Base-by-base conservation (phyloP, 164 flowering plant species). In the Protea cynaroides region DNA sequence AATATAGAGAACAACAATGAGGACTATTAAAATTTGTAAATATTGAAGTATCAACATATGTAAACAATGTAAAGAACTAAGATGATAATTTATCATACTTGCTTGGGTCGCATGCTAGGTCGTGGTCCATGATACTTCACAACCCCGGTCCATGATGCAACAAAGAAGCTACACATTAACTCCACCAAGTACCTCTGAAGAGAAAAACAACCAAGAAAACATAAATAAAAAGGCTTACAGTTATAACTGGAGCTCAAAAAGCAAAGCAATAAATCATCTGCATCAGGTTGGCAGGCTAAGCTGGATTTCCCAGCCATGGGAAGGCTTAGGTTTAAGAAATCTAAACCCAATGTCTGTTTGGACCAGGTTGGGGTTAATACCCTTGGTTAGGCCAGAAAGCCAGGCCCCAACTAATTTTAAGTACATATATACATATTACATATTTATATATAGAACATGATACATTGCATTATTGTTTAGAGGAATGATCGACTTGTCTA, bases 71-170 rank as follows among this genome's bases (percentile, higher is more conserved):
- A 49, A 12, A 23, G 24, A 21, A 61, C 25, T 46, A 58, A 7
- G 60, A 46, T 50, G 38, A 29, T 23, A 58, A 1, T 29, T 19
- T 50, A 57, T 44, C 21, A 1, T 64, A 88, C 99, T 89, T 94
- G 96, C 72, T 80, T 84, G 57, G 99, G 96, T 54, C 96, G 82
- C 58, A 80, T 84, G 81, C 97, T 84, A n/a, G 97, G 99, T 54
- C 88, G 80, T 71, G 99, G 97, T 18, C 97, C 99, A 66, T 95
- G 99, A 68, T 92, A 95, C 73, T 81, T 95, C 70, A 95, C 89
- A 71, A 95, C 97, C 22, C 97, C 99, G 66, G 99, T 95, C 99
- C 99, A 95, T n/a, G 97, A 95, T 58, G 97, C 97, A 66, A 95
- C 97, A 82, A 92, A 95, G 72, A 92, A 86, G 63, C 94, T 73